Conservation (phyloP, 352 stramenopile genomes). For the Globisporangium alternatum region DNA sequence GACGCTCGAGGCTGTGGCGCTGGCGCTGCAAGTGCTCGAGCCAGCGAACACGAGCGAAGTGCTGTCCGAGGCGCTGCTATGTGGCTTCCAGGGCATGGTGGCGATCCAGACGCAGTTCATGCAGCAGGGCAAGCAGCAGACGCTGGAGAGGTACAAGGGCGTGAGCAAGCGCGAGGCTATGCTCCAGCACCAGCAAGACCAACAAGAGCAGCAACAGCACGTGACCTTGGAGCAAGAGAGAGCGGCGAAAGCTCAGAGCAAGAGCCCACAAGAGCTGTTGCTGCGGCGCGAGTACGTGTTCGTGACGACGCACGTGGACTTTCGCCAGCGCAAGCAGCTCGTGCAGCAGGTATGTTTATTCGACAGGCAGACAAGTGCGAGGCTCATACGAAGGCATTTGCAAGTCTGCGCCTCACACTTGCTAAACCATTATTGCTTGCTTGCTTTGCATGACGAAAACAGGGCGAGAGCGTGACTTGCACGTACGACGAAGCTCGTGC, state of each 20-base stretch:
- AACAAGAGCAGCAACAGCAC: slow-evolving; percentile 3
- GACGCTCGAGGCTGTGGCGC: slow-evolving; percentile 66
- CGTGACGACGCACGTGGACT: slow-evolving; percentile 50
- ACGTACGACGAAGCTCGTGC: slow-evolving; percentile 55
- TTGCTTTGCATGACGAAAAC: slow-evolving; percentile 5
- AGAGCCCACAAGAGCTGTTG: neutral
- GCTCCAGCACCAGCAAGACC: slow-evolving; percentile 17
- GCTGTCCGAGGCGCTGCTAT: slow-evolving; percentile 31
- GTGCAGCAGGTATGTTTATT: slow-evolving; percentile 35
- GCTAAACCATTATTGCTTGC: neutral
- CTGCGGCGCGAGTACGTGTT: slow-evolving; percentile 54
- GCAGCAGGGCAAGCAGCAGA: slow-evolving; percentile 22
- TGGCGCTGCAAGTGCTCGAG: slow-evolving; percentile 46
- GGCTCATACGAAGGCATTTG: neutral
- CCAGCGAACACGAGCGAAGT: slow-evolving; percentile 12
- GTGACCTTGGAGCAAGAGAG: no score
- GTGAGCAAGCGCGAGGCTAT: slow-evolving; percentile 42
- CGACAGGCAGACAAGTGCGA: neutral
- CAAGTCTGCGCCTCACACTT: neutral
- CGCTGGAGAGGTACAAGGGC: slow-evolving; percentile 34
- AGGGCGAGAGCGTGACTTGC: slow-evolving; percentile 42
- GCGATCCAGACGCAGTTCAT: slow-evolving; percentile 48
- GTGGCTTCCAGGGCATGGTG: slow-evolving; percentile 59
- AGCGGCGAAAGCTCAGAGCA: neutral
- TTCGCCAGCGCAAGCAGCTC: slow-evolving; percentile 54